Evolutionary conservation across 208 protist genomes (phyloP).

Genomic region (Trypanosoma conorhini): DNA sequence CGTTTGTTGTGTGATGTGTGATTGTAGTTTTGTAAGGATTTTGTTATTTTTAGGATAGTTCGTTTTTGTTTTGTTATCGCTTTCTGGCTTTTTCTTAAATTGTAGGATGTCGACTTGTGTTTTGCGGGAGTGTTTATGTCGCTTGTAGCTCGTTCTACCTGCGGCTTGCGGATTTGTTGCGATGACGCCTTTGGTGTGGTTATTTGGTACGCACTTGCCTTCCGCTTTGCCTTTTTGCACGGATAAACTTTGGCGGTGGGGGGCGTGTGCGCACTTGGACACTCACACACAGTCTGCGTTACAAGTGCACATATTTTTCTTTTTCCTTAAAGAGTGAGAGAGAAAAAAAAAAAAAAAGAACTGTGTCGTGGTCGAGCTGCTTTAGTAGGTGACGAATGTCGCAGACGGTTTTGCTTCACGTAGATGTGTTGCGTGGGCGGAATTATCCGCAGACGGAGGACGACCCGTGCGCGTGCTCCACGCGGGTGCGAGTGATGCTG

Average conservation of each 20-base stretch:
- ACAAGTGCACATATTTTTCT: not conserved
- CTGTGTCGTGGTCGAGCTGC: not conserved
- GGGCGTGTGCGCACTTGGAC: slow-evolving; percentile 2
- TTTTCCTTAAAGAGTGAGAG: not conserved
- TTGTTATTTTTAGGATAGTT: too few species aligned
- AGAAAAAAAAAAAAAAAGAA: not conserved
- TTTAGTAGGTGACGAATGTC: not conserved
- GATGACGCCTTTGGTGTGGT: too few species aligned
- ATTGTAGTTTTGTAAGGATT: not conserved
- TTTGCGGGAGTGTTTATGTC: too few species aligned
- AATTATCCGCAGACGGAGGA: slow-evolving; percentile 63
- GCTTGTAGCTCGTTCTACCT: too few species aligned
- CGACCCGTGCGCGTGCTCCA: slow-evolving; percentile 60
- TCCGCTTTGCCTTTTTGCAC: not conserved
- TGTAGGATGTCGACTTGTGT: too few species aligned
- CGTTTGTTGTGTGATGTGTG: not conserved
- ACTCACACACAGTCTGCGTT: not conserved
- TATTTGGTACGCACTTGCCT: not conserved
- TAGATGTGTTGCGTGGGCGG: slow-evolving; percentile 56
- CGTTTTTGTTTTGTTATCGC: too few species aligned
- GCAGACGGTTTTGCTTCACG: slow-evolving; percentile 17
- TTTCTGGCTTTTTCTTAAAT: too few species aligned
- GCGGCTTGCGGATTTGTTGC: too few species aligned
- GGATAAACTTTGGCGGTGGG: not conserved
- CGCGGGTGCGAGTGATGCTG: slow-evolving; percentile 31